These are phyloP conservation scores for Benincasa hispida DNA, from an alignment of 306 rosid genomes.

Conservation along the genomic window DNA sequence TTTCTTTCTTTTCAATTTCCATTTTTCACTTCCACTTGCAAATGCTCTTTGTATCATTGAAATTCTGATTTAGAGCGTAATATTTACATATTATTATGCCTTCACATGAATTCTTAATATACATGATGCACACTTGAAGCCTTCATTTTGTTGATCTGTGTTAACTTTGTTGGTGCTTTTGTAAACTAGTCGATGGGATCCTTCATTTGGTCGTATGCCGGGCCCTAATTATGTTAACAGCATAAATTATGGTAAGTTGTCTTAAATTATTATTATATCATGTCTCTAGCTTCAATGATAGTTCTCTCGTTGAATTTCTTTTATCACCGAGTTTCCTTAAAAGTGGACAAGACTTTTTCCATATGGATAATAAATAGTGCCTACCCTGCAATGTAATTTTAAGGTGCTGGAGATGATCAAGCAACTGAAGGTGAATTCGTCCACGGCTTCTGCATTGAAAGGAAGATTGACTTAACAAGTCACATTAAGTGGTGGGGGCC, in stretches of 20 bases:
- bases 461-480: constrained; percentile 78
- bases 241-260: constrained; percentile 56
- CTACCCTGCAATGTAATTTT: background rate
- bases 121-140: background rate
- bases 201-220: constrained; percentile 65
- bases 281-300: background rate
- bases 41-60: background rate
- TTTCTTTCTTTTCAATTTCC: background rate
- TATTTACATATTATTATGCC: background rate
- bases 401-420: constrained; percentile 64
- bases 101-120: background rate
- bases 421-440: constrained; percentile 58
- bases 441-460: constrained; percentile 54
- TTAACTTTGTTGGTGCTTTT: constrained; percentile 22
- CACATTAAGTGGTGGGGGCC: constrained; percentile 94
- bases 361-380: background rate
- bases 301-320: constrained; percentile 5
- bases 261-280: background rate
- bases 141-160: constrained; percentile 8
- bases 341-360: constrained; percentile 3
- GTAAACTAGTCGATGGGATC: constrained; percentile 73
- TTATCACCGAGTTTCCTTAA: background rate
- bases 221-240: constrained; percentile 78
- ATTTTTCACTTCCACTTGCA: background rate
- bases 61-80: background rate